Conservation (phyloP, 129 eudicot genomes). For the Daucus carota region DH1_v3.0 NC_030381.2:25295501-25296000, state of each 20-base stretch:
- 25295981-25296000: conserved; percentile 81
- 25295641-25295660: conserved; percentile 7
- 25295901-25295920: too few species aligned
- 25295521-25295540: conserved; percentile 20
- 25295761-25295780: neutral
- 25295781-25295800: neutral
- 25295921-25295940: neutral
- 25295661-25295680: conserved; percentile 5
- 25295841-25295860: neutral
- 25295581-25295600: neutral
- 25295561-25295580: neutral
- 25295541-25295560: conserved; percentile 2
- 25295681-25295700: conserved; percentile 6
- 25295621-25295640: neutral
- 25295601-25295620: neutral
- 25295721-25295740: conserved; percentile 13
- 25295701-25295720: neutral
- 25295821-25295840: neutral
- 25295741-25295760: conserved; percentile 14
- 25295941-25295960: neutral
- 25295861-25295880: neutral
- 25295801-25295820: neutral
- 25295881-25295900: neutral
- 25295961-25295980: conserved; percentile 58
- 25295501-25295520: conserved; percentile 16